Evolutionary conservation across 2,329 filamentous ascomycete species (phyloP), one percentile per base, ranked within the genome.

Genomic region (Pseudocercospora musae): DNA sequence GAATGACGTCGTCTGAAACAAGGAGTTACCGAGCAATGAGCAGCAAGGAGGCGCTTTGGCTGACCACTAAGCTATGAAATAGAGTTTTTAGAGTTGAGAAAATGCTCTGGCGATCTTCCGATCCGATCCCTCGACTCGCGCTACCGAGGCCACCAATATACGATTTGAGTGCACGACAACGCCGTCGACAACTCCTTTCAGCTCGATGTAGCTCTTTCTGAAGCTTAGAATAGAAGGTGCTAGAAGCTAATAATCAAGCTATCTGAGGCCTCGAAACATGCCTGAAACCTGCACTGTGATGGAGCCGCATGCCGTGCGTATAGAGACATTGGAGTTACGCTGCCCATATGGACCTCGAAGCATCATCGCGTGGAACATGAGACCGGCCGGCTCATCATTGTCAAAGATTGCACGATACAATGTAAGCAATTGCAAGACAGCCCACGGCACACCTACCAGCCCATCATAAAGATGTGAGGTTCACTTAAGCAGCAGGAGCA

Each of bases 71-170:
- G 44, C 18, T 13, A 7, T 6, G 2, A 49, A 21, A 15, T 49
- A 25, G 18, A 50, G 13, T 50, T 50, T 50, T 50, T 37, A 37
- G 33, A 37, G 33, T 37, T 37, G 33, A 37, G 33, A 27, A 50
- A 4, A 27, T n/a, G 48, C 23, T 48, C 44, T 52, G 57, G 33
- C 44, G 46, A 59, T 59, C 57, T 50, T 27, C 48, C 57, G 48
- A 52, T 59, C 52, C 57, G 48, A 20, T 29, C 25, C 15, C 42
- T 49, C 56, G 56, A 58, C 21, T 29, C 27, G 56, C 42, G 48
- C 40, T 44, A 20, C 25, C 56, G n/a, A 18, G 56, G 20, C 56
- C 21, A 20, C 56, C 23, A 49, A 33, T 37, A 15, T 48, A 25
- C 23, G 18, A 58, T 54, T 54, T 54, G 25, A 20, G 42, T 48